Conservation (phyloP, 2,329 filamentous ascomycete species). For the Penicillium sp. region DNA sequence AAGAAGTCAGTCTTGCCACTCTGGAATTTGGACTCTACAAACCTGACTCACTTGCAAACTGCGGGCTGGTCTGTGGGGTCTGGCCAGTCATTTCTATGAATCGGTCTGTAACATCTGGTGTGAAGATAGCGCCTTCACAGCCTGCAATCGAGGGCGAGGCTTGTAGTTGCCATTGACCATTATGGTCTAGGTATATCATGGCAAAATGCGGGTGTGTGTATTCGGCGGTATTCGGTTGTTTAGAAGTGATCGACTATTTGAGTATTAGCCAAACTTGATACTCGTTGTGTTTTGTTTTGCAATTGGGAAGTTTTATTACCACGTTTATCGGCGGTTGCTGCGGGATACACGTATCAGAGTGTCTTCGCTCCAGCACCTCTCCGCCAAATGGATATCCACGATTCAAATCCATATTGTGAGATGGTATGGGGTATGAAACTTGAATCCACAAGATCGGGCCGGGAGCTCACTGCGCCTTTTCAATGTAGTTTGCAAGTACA, state of each 20-base stretch:
- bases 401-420: constrained; percentile 15
- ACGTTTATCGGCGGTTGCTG: constrained; percentile 12
- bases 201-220: constrained; percentile 37
- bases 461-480: background rate
- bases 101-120: constrained; percentile 34
- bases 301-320: constrained; percentile 9
- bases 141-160: constrained; percentile 35
- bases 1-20: background rate
- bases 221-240: constrained; percentile 18
- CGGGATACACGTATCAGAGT: constrained; percentile 20
- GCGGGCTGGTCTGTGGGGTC: constrained; percentile 19
- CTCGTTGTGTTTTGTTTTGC: background rate
- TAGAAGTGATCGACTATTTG: constrained; percentile 19
- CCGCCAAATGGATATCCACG: constrained; percentile 10
- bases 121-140: constrained; percentile 35
- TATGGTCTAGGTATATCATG: constrained; percentile 38
- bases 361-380: constrained; percentile 20
- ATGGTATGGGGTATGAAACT: background rate
- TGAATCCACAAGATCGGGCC: background rate
- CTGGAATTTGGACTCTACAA: background rate
- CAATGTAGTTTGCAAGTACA: background rate
- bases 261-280: background rate
- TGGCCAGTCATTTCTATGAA: constrained; percentile 32
- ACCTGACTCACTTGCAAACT: constrained; percentile 26
- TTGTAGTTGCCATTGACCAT: constrained; percentile 33